phyloP scores from a whole-genome alignment of 1,284 basidiomycete species.

The Ceratobasidium sp. region DNA sequence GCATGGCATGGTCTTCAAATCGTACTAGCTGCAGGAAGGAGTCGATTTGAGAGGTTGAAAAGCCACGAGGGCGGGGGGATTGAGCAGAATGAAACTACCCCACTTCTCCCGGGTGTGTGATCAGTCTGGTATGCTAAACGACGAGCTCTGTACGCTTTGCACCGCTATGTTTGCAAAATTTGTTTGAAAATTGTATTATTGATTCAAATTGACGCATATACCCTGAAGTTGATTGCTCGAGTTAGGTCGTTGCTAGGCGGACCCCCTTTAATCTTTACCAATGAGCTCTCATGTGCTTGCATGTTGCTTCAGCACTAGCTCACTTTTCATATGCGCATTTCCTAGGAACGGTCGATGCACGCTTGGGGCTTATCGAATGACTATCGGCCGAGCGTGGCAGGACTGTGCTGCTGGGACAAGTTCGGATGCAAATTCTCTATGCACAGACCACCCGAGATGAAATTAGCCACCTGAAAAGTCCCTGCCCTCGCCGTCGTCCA shows the following conservation, averaged over 20 bases:
- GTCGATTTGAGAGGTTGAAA: not conserved
- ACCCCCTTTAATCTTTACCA: constrained; percentile 88
- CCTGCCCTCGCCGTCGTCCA: not conserved
- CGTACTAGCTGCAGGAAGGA: not conserved
- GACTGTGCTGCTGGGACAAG: not conserved
- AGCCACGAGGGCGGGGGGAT: not conserved
- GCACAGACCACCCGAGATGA: not conserved
- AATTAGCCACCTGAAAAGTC: constrained; percentile 1
- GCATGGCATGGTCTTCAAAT: not conserved
- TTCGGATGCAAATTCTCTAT: not conserved
- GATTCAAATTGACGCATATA: not conserved
- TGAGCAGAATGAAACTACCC: not conserved
- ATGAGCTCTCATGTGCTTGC: constrained; percentile 91
- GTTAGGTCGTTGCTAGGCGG: constrained; percentile 83
- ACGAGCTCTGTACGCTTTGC: not conserved
- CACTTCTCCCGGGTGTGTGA: not conserved
- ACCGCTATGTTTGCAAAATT: not conserved
- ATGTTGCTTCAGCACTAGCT: constrained; percentile 89
- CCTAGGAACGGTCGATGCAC: no score
- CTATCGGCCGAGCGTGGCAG: no score
- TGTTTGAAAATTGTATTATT: not conserved
- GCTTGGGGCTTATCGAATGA: no score
- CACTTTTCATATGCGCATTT: constrained; percentile 97
- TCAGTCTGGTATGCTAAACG: not conserved
- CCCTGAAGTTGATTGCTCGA: constrained; percentile 47